Conservation (phyloP, 768 basidiomycete species). For the Leccinum fibrillosum region DNA sequence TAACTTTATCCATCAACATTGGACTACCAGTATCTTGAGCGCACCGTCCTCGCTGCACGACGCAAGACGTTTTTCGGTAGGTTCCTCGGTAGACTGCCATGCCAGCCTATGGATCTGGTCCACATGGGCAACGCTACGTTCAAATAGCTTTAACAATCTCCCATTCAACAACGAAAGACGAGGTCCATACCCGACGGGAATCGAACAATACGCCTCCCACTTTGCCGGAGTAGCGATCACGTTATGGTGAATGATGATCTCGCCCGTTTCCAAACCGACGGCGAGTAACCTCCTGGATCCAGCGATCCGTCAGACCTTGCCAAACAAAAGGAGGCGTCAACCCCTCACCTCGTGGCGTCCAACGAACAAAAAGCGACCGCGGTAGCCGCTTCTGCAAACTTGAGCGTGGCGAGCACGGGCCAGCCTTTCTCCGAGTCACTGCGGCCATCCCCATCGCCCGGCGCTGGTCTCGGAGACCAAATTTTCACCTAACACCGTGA, state of each 20-base stretch:
- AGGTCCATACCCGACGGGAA: slow-evolving; percentile 49
- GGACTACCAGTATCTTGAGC: slow-evolving; percentile 71
- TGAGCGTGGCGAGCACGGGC: slow-evolving; percentile 58
- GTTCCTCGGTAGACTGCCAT: slow-evolving; percentile 59
- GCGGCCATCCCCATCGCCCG: slow-evolving; percentile 15
- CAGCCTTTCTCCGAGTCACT: slow-evolving; percentile 37
- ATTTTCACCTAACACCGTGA: slow-evolving; percentile 64
- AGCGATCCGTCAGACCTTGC: slow-evolving; percentile 1
- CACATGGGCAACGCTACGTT: slow-evolving; percentile 64
- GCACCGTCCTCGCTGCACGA: slow-evolving; percentile 93
- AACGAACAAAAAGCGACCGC: slow-evolving; percentile 65
- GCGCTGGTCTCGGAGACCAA: slow-evolving; percentile 50
- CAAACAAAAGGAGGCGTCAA: slow-evolving; percentile 7
- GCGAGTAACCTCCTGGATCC: slow-evolving; percentile 58
- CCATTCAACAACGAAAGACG: not conserved
- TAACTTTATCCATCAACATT: slow-evolving; percentile 47
- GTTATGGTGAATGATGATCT: slow-evolving; percentile 60
- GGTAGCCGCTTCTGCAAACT: slow-evolving; percentile 74
- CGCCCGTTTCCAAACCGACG: slow-evolving; percentile 81
- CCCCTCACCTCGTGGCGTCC: slow-evolving; percentile 39
- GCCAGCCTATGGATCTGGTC: slow-evolving; percentile 75
- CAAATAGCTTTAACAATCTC: not conserved
- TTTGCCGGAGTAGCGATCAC: slow-evolving; percentile 24
- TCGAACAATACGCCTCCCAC: slow-evolving; percentile 47
- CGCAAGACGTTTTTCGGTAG: slow-evolving; percentile 54